Percentiles rank a stretch among this genome's conserved stretches.
These are phyloP conservation scores for Artemisia argyi DNA, from an alignment of 129 eudicot genomes.

Conservation along the genomic window DNA sequence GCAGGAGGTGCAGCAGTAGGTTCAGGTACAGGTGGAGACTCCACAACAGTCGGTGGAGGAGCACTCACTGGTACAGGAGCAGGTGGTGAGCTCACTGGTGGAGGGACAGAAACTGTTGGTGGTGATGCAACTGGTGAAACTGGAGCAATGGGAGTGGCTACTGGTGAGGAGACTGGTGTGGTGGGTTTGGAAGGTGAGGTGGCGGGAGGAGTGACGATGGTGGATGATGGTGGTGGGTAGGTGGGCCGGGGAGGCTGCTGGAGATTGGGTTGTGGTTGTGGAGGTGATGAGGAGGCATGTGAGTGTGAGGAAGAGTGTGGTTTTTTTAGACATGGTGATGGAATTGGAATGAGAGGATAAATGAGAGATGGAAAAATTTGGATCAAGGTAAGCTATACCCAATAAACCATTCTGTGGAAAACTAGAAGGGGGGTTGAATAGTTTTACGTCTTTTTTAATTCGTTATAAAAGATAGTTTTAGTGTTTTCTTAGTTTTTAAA, in stretches of 20 bases:
- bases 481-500: too few species aligned
- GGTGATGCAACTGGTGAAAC: constrained; percentile 45
- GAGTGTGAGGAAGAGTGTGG: constrained; percentile 36
- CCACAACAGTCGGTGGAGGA: constrained; percentile 37
- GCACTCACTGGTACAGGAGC: constrained; percentile 34
- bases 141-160: constrained; percentile 7
- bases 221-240: constrained; percentile 37
- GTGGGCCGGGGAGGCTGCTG: constrained; percentile 62
- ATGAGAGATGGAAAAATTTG: too few species aligned
- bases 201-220: constrained; percentile 23
- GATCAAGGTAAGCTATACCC: too few species aligned
- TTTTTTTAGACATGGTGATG: constrained; percentile 39
- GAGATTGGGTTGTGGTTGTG: constrained; percentile 59
- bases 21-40: constrained; percentile 50
- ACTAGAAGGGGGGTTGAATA: too few species aligned
- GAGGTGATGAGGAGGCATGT: constrained; percentile 45
- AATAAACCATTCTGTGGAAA: too few species aligned
- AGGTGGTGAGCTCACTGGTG: constrained; percentile 49
- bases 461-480: too few species aligned
- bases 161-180: too few species aligned
- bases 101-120: constrained; percentile 42
- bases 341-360: constrained; percentile 3
- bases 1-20: constrained; percentile 50
- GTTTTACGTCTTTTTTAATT: too few species aligned
- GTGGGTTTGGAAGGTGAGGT: too few species aligned